Base-by-base conservation (phyloP, 192 early-diverging fungal species). In the Linnemannia schmuckeri region DNA sequence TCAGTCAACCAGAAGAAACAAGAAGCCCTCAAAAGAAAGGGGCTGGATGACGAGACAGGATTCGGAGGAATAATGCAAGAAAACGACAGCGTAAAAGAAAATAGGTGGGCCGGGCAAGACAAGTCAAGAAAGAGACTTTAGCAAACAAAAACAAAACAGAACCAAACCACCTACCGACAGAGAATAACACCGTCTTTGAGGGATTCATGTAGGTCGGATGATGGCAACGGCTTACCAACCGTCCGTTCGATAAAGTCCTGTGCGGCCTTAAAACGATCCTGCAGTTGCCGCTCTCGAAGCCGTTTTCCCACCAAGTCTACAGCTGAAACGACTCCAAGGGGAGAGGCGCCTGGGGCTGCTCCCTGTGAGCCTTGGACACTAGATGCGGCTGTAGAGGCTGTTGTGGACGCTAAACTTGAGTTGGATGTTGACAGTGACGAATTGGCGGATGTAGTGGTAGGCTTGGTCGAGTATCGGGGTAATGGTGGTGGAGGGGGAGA, bases 171-270 rank as follows among this genome's bases (percentile, higher is more conserved):
- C 7, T 90, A 94, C 93, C 90, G 91, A 91, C 96, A 97, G 49
- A 97, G 91, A 7, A 96, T 80, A 7, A 96, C 94, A 42, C 96
- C 96, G 76, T 96, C 95, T 77, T 93, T 93, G 20, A 97, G 90
- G 40, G 91, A 90, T 12, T 87, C 81, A 42, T 93, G 92, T 33
- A 96, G 85, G 72, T 92, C 91, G 41, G 88, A 88, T 18, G 88
- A 88, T 4, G 93, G 90, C 24, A 97, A 89, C 71, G 90, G 87
- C 42, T 88, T 77, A 9, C 89, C 93, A 4, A 95, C 84, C 30
- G 93, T 93, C 15, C 90, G 85, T 54, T 95, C 93, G 41, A 96
- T 91, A 78, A 94, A 96, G 55, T 77, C 88, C 49, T 89, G 81
- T 27, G 95, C 94, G 20, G 93, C 92, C 78, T 91, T 89, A 73